Percentiles rank a stretch among this genome's conserved stretches.
These are phyloP conservation scores for Boletus vinaceobasis DNA, from an alignment of 768 basidiomycete species.

Conservation along the genomic window DNA sequence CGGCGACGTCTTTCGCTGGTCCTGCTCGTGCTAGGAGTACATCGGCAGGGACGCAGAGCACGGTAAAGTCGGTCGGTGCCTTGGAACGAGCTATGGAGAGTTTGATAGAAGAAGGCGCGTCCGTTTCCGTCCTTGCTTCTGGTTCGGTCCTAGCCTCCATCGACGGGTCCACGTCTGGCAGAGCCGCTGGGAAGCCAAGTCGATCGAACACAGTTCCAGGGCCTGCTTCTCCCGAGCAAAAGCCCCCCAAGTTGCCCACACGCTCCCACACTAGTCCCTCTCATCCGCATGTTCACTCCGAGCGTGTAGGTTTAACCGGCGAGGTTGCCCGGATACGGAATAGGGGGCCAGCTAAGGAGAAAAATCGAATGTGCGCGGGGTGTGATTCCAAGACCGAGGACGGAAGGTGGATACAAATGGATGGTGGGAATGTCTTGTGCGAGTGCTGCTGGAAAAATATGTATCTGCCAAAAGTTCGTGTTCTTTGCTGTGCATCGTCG, in stretches of 20 bases:
- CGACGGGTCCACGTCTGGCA: constrained; percentile 15
- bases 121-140: constrained; percentile 33
- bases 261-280: constrained; percentile 52
- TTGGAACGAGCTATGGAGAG: constrained; percentile 51
- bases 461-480: constrained; percentile 84
- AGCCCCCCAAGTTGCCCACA: constrained; percentile 51
- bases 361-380: constrained; percentile 53
- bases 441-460: constrained; percentile 94
- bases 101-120: constrained; percentile 43
- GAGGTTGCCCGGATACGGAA: constrained; percentile 31
- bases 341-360: constrained; percentile 34
- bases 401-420: constrained; percentile 79
- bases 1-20: constrained; percentile 5
- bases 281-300: constrained; percentile 33
- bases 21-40: constrained; percentile 21
- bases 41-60: constrained; percentile 29
- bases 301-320: constrained; percentile 22
- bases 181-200: constrained; percentile 30
- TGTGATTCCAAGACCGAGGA: constrained; percentile 72
- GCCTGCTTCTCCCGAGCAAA: constrained; percentile 41
- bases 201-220: constrained; percentile 55
- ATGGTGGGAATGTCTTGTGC: constrained; percentile 74
- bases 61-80: constrained; percentile 34
- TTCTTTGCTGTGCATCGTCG: background rate
- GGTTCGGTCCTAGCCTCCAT: constrained; percentile 33